Evolutionary conservation across 179 eudicot genomes (phyloP), one percentile per base, ranked within the genome.

Genomic region (Spinacia oleracea): DNA sequence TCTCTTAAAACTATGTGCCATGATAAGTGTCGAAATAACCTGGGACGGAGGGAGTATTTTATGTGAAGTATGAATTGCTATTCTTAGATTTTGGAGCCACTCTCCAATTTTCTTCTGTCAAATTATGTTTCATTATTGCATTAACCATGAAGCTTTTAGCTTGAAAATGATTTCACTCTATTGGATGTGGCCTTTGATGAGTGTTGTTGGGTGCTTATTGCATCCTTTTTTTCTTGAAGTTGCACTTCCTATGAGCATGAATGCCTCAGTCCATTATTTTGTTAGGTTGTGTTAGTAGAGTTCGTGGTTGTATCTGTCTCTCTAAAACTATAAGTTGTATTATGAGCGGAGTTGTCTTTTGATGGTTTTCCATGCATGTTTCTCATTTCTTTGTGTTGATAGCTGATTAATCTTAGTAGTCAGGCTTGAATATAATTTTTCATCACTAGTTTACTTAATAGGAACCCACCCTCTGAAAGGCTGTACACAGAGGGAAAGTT

Each of bases 211-310:
- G 73, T 25, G 46, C 18, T 16, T 14, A 23, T 25, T 58, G n/a
- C 43, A 46, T 75, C 25, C 74, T 8, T n/a, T 66, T 66, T 80
- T 21, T 72, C 64, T 65, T 45, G 11, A 46, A 40, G 73, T 65
- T 72, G 31, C 21, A 11, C 15, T 58, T 42, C 38, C 9, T 42
- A 40, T 34, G 11, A 27, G 55, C 59, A 50, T 51, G 53, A 60
- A 48, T 43, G 70, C 32, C 48, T 75, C 38, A 27, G 27, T 20
- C 69, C 45, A 20, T 27, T 38, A 15, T 23, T 12, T 51, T 46
- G 45, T 32, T 56, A 73, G 77, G 31, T 58, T 38, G 65, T 51
- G 23, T 60, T 14, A 43, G 58, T 6, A 42, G 5, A 11, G 18
- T 29, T 27, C 6, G 20, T 0, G 9, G 27, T 60, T 27, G 66